Base-by-base conservation (phyloP, 2,329 filamentous ascomycete species). In the Fusarium oligoseptatum region DNA sequence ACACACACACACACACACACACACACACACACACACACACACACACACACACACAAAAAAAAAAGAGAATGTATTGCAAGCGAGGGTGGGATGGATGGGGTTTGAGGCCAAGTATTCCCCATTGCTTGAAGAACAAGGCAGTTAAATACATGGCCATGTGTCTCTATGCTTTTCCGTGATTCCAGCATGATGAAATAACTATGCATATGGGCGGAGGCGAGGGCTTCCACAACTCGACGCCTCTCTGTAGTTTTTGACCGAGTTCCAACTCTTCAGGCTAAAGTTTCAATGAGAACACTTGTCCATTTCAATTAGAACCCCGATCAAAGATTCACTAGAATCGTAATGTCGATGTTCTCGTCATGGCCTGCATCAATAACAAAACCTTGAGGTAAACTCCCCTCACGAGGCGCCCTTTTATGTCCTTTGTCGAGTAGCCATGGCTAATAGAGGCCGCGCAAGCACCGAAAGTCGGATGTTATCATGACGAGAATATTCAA, bases 341-440 rank as follows among this genome's bases (percentile, higher is more conserved):
- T 24, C 20, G 6, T 9, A 8, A 10, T 43, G 39, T 22, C 22
- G 17, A 24, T 24, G 27, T 34, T 34, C 11, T 24, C 20, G 60
- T 43, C 58, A 29, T 61, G 45, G 45, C 37, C 36, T 43, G 48
- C 60, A 61, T n/a, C 58, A 52, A 9, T 9, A 11, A 27, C 27
- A 1, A 22, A 36, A 45, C 50, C 32, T 58, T 22, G 15, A 34
- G 45, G 34, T 4, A 10, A 15, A 24, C 32, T 64, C 68, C 71
- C 71, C 64, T 66, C 71, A 63, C 50, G 37, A 63, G 68, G 60
- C 62, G 41, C 32, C 41, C 17, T 20, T 32, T n/a, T n/a, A 34
- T 32, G 15, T 55, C 27, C 11, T 29, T 24, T 9, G 14, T 43
- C 27, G 29, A 12, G 7, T 27, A 55, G 24, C 9, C 61, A 41